Evolutionary conservation across 768 basidiomycete genomes (phyloP).

Genomic region (Roridomyces roridus): DNA sequence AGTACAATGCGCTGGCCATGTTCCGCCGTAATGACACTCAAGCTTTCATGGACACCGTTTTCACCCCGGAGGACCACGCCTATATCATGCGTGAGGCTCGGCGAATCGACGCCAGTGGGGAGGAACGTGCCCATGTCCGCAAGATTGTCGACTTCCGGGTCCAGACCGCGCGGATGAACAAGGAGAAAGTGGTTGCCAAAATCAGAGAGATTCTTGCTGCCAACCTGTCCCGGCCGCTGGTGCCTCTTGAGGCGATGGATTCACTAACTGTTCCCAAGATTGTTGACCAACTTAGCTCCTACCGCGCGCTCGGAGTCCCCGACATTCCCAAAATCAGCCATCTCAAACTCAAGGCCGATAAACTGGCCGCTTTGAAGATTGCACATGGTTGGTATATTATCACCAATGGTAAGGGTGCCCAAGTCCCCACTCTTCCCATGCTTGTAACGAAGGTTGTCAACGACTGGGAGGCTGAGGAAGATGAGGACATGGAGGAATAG

Average conservation of each 20-base stretch:
- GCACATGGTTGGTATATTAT: not conserved
- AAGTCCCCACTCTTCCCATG: not conserved
- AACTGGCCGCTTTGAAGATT: not conserved
- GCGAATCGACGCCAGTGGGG: not conserved
- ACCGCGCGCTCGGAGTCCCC: not conserved
- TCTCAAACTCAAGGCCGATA: not conserved
- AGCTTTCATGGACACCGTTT: conserved; percentile 29
- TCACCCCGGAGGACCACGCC: not conserved
- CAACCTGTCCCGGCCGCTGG: not conserved
- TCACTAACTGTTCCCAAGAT: not conserved
- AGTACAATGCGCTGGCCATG: conserved; percentile 31
- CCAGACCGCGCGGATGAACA: not conserved
- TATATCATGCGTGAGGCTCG: conserved; percentile 10
- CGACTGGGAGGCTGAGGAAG: not conserved
- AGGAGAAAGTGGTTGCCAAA: not conserved
- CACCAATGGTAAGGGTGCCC: not conserved
- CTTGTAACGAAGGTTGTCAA: not conserved
- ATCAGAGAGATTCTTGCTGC: not conserved
- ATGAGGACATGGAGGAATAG: not conserved
- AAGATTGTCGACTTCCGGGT: not conserved
- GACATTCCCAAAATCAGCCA: not conserved
- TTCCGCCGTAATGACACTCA: conserved; percentile 31
- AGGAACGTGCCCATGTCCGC: not conserved
- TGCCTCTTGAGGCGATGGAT: not conserved
- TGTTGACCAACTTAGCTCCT: not conserved